Percentiles rank a stretch among this genome's conserved stretches.
phyloP scores from a whole-genome alignment of 306 rosid species.

The Mimosa bimucronata region DNA sequence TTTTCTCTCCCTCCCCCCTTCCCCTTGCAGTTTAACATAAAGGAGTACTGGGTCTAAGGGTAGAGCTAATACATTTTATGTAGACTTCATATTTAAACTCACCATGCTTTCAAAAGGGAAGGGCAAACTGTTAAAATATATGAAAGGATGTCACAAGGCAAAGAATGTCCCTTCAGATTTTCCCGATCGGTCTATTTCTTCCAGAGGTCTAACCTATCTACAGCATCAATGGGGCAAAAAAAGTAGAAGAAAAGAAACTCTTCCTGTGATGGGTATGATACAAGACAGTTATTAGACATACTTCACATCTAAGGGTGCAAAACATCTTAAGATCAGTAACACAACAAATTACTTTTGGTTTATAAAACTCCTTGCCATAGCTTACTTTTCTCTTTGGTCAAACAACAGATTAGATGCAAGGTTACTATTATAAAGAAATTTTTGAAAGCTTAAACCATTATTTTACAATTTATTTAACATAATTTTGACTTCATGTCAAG shows the following conservation, averaged over 20 bases:
- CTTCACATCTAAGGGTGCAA: background rate
- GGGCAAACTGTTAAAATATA: background rate
- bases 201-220: constrained; percentile 17
- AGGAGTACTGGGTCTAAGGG: constrained; percentile 6
- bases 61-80: constrained; percentile 7
- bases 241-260: background rate
- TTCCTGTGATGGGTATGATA: background rate
- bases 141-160: constrained; percentile 12
- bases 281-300: constrained; percentile 4
- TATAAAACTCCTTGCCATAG: background rate
- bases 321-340: background rate
- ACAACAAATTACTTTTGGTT: background rate
- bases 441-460: constrained; percentile 22
- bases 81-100: background rate
- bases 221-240: constrained; percentile 14
- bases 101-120: constrained; percentile 20
- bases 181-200: constrained; percentile 13
- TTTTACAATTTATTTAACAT: constrained; percentile 2
- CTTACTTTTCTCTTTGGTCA: background rate
- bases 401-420: constrained; percentile 1
- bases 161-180: constrained; percentile 20
- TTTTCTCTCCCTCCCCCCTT: background rate
- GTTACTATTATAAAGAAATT: constrained; percentile 5
- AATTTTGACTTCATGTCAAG: background rate
- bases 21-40: background rate